A percentile compares a stretch with the other conserved stretches of the same genome.
These are phyloP conservation scores for Rhodotorula sp. DNA, from an alignment of 1,284 basidiomycete species.

Conservation along the genomic window DNA sequence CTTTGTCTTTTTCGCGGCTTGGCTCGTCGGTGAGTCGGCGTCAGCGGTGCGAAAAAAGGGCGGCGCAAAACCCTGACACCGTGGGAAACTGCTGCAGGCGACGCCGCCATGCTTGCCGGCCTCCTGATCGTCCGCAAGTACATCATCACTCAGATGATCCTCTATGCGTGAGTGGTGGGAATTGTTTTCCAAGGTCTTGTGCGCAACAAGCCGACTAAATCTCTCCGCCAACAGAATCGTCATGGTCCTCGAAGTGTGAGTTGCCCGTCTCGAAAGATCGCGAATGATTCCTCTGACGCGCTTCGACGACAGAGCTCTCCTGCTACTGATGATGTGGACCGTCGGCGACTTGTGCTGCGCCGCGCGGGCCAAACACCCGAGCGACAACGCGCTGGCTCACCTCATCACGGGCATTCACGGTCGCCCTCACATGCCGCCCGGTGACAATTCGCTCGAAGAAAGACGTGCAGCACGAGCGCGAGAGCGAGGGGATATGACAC, in stretches of 20 bases:
- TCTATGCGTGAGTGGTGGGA: not conserved
- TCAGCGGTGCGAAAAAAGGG: not conserved
- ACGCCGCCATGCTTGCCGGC: not conserved
- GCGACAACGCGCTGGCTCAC: not conserved
- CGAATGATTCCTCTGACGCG: too few relatives aligned
- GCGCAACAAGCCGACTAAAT: too few relatives aligned
- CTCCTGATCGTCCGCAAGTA: not conserved
- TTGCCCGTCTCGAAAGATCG: too few relatives aligned
- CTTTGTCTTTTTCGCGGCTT: not conserved
- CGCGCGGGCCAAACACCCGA: not conserved
- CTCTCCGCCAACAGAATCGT: not conserved
- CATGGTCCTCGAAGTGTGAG: conserved; percentile 1
- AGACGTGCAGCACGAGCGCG: not conserved
- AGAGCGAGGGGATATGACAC: not conserved
- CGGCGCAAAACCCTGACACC: not conserved
- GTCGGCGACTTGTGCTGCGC: not conserved
- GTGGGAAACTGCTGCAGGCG: not conserved
- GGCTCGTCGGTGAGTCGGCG: conserved; percentile 1
- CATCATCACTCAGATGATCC: not conserved
- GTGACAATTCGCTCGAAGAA: not conserved
- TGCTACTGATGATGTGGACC: conserved; percentile 2
- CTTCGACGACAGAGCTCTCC: not conserved
- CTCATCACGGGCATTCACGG: too few relatives aligned
- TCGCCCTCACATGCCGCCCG: not conserved
- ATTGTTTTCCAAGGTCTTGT: too few relatives aligned